Evolutionary conservation across 768 basidiomycete species (phyloP).

Genomic region (Rhodocollybia butyracea): DNA sequence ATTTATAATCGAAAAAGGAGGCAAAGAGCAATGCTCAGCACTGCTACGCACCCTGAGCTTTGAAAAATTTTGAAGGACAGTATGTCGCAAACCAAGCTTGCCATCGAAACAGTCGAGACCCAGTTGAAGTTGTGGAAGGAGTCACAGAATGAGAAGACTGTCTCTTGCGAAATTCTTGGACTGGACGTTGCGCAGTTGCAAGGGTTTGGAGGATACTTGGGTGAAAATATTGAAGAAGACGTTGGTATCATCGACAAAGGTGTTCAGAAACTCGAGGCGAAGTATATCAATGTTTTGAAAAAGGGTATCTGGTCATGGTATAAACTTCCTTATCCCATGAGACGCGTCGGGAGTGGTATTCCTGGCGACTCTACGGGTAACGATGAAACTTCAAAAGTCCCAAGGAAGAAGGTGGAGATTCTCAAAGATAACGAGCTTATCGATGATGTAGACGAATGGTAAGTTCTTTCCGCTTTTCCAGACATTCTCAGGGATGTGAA

Average conservation of each 20-base stretch:
- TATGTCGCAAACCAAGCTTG: not conserved
- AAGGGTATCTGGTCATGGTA: conserved; percentile 2
- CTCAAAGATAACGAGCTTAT: conserved; percentile 12
- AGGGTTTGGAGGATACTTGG: not conserved
- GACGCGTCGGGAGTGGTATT: conserved; percentile 4
- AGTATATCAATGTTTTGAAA: not conserved
- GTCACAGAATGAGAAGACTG: not conserved
- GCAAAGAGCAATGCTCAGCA: not conserved
- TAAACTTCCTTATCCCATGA: not conserved
- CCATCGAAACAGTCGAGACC: not conserved
- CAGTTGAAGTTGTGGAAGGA: conserved; percentile 1
- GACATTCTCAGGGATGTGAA: not conserved
- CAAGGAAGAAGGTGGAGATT: conserved; percentile 8
- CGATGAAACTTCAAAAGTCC: not conserved
- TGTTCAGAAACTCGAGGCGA: not conserved
- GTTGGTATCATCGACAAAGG: not conserved
- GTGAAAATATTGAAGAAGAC: not conserved
- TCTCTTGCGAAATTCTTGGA: not conserved
- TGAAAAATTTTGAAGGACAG: not conserved
- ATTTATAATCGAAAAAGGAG: conserved; percentile 4
- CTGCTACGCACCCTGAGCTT: conserved; percentile 3
- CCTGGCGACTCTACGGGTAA: not conserved
- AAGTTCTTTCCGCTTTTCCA: not conserved
- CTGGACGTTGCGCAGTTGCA: not conserved
- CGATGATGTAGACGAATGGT: conserved; percentile 16